phyloP scores from a whole-genome alignment of 2,329 filamentous ascomycete genomes.

The Dactylellina leptospora region DNA sequence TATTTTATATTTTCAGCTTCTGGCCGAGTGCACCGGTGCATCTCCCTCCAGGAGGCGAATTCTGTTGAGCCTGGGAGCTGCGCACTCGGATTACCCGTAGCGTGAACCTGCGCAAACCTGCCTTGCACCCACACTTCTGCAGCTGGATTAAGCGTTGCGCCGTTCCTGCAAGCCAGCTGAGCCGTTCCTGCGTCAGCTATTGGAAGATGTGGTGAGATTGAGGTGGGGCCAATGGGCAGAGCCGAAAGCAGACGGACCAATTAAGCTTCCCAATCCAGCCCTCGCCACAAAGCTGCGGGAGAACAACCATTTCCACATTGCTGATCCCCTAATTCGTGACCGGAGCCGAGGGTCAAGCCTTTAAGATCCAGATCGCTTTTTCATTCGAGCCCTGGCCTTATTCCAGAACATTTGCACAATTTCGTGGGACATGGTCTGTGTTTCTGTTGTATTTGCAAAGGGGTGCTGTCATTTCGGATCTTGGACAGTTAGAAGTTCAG shows the following conservation, averaged over 20 bases:
- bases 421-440: slow-evolving; percentile 1
- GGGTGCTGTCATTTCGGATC: slow-evolving; percentile 40
- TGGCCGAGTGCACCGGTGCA: too few relatives aligned
- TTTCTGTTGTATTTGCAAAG: slow-evolving; percentile 39
- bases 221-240: slow-evolving; percentile 31
- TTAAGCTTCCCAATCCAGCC: slow-evolving; percentile 8
- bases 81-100: slow-evolving; percentile 25
- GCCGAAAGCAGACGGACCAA: slow-evolving; percentile 31
- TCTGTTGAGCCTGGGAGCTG: slow-evolving; percentile 4
- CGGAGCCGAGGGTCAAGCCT: slow-evolving; percentile 38
- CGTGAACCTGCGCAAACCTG: slow-evolving; percentile 27
- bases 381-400: slow-evolving; percentile 50
- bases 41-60: slow-evolving; percentile 20
- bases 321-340: slow-evolving; percentile 39
- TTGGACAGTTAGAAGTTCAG: slow-evolving; percentile 16
- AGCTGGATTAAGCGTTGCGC: slow-evolving; percentile 43
- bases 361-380: slow-evolving; percentile 32
- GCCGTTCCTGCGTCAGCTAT: slow-evolving; percentile 24
- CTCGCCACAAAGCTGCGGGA: slow-evolving; percentile 33
- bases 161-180: slow-evolving; percentile 31
- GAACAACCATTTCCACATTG: slow-evolving; percentile 20
- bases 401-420: slow-evolving; percentile 28
- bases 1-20: slow-evolving; percentile 32
- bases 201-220: slow-evolving; percentile 47
- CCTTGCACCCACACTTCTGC: slow-evolving; percentile 31